Evolutionary conservation across 2,329 filamentous ascomycete genomes (phyloP).

Genomic region (Penicillium sp.): DNA sequence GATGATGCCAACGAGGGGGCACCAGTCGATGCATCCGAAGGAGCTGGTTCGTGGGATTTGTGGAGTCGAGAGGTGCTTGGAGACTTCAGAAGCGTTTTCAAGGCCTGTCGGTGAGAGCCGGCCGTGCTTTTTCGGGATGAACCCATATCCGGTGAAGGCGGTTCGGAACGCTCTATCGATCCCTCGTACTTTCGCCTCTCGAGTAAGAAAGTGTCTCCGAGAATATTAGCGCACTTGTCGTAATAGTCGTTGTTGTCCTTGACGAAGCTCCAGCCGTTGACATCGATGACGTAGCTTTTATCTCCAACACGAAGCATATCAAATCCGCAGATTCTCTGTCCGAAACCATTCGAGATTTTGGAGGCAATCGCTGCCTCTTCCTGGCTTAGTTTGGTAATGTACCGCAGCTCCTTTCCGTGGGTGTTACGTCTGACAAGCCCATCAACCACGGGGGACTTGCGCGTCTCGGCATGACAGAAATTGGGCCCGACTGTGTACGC

Average conservation of each 20-base stretch:
- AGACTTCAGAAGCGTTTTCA: slow-evolving; percentile 63
- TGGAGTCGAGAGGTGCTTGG: slow-evolving; percentile 61
- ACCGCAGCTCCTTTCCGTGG: slow-evolving; percentile 93
- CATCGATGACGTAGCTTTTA: slow-evolving; percentile 95
- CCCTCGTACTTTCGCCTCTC: slow-evolving; percentile 58
- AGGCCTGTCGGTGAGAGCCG: slow-evolving; percentile 46
- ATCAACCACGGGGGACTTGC: slow-evolving; percentile 96
- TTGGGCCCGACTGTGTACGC: slow-evolving; percentile 92
- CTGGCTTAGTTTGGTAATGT: slow-evolving; percentile 78
- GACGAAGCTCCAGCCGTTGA: slow-evolving; percentile 99
- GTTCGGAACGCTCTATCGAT: slow-evolving; percentile 32
- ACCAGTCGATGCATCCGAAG: slow-evolving; percentile 43
- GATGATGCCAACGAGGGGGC: slow-evolving; percentile 35
- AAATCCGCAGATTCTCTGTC: slow-evolving; percentile 93
- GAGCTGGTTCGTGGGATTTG: slow-evolving; percentile 42
- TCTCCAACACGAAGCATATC: slow-evolving; percentile 84
- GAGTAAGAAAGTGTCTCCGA: slow-evolving; percentile 82
- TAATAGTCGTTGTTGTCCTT: slow-evolving; percentile 99
- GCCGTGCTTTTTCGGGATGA: slow-evolving; percentile 39
- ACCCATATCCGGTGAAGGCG: slow-evolving; percentile 33
- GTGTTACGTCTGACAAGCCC: slow-evolving; percentile 94
- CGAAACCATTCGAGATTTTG: slow-evolving; percentile 87
- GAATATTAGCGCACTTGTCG: slow-evolving; percentile 79
- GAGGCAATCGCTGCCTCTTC: slow-evolving; percentile 84
- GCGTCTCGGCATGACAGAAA: slow-evolving; percentile 94